phyloP scores from a whole-genome alignment of 2,329 filamentous ascomycete genomes.

The Drechslerella stenobrocha region DNA sequence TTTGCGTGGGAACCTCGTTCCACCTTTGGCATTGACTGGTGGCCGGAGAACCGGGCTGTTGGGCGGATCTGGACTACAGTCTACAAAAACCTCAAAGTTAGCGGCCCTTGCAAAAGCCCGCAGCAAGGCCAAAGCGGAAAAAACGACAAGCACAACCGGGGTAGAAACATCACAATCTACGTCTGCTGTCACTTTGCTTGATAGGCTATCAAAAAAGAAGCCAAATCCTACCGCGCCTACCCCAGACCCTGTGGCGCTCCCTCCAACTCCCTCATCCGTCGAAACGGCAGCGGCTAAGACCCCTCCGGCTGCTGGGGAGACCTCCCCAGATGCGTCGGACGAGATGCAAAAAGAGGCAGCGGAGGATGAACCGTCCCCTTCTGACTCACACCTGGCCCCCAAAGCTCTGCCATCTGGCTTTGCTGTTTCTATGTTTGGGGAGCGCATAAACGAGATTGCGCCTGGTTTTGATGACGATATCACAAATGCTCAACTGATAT shows the following conservation, averaged over 20 bases:
- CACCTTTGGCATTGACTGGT: constrained; percentile 64
- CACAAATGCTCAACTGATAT: constrained; percentile 25
- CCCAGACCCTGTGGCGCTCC: background rate
- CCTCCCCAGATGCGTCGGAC: constrained; percentile 6
- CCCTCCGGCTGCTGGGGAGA: constrained; percentile 1
- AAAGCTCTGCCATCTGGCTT: constrained; percentile 55
- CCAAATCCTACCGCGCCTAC: constrained; percentile 3
- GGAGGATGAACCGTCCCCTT: constrained; percentile 2
- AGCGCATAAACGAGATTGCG: constrained; percentile 43
- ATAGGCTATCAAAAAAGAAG: constrained; percentile 50
- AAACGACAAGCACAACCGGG: constrained; percentile 30
- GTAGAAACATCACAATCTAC: constrained; percentile 47
- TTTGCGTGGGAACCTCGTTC: constrained; percentile 66
- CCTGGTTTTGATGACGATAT: constrained; percentile 11
- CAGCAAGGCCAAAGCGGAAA: constrained; percentile 72
- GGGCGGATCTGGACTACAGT: constrained; percentile 69
- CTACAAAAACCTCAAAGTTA: constrained; percentile 77
- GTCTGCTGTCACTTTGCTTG: constrained; percentile 52
- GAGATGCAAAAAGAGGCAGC: constrained; percentile 2
- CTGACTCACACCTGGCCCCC: constrained; percentile 8
- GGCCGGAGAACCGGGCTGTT: constrained; percentile 64
- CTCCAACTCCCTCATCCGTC: background rate
- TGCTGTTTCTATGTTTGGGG: constrained; percentile 58
- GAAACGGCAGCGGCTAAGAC: background rate
- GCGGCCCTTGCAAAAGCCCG: constrained; percentile 84